Evolutionary conservation across 169 alveolate genomes (phyloP).

Genomic region (Plasmodium ovale): DNA sequence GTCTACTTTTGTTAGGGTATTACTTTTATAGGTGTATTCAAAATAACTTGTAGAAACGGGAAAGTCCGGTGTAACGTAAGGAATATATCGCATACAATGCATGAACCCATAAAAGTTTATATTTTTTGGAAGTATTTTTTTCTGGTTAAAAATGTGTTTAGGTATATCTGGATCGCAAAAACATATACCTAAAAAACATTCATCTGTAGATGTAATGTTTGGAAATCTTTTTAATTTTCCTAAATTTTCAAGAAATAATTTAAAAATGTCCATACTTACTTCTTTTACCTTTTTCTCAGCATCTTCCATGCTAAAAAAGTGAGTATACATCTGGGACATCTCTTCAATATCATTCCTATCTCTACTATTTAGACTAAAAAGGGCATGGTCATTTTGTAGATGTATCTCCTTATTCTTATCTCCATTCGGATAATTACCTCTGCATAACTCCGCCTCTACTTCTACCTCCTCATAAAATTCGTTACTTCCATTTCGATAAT

Average conservation of each 20-base stretch:
- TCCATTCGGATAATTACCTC: too few species aligned
- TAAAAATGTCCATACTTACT: slow-evolving; percentile 31
- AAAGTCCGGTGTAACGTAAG: slow-evolving; percentile 72
- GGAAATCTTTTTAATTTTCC: slow-evolving; percentile 67
- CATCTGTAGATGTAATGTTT: slow-evolving; percentile 56
- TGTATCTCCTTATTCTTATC: too few species aligned
- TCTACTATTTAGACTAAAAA: too few species aligned
- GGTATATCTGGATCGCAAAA: slow-evolving; percentile 75
- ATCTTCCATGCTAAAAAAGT: slow-evolving; percentile 33
- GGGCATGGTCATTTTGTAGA: too few species aligned
- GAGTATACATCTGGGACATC: slow-evolving; percentile 13
- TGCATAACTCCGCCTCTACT: too few species aligned
- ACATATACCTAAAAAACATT: slow-evolving; percentile 66
- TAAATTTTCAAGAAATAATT: slow-evolving; percentile 61
- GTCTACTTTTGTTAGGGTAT: too few species aligned
- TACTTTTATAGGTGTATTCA: slow-evolving; percentile 15
- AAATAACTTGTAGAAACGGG: slow-evolving; percentile 65
- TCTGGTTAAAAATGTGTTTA: slow-evolving; percentile 46
- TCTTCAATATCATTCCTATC: too few species aligned
- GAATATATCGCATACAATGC: slow-evolving; percentile 71
- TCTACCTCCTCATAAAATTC: too few species aligned
- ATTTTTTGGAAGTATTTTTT: slow-evolving; percentile 65
- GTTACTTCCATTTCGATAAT: too few species aligned
- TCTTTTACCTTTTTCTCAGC: slow-evolving; percentile 52
- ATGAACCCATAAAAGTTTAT: slow-evolving; percentile 67